Percentiles rank a stretch among this genome's conserved stretches.
Evolutionary conservation across 306 rosid species (phyloP).

Genomic region (Prunus persica): Prunus_persica_NCBIv2 NC_034011.1:3202001-3202500

Average conservation of each 20-base stretch:
- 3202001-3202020: rapidly evolving
- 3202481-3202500: background rate
- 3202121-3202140: rapidly evolving
- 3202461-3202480: background rate
- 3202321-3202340: background rate
- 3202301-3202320: background rate
- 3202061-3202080: rapidly evolving
- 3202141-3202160: rapidly evolving
- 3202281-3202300: background rate
- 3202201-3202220: no score
- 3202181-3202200: no score
- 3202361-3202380: background rate
- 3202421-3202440: constrained; percentile 3
- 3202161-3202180: rapidly evolving
- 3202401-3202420: background rate
- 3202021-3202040: no score
- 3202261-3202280: background rate
- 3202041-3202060: rapidly evolving
- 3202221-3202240: no score
- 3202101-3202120: rapidly evolving
- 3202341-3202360: background rate
- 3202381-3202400: background rate
- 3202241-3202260: no score
- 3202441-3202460: background rate
- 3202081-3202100: rapidly evolving